These are phyloP conservation scores for Teunomyces pallodes DNA, from an alignment of 805 yeast genomes.

Conservation along the genomic window DNA sequence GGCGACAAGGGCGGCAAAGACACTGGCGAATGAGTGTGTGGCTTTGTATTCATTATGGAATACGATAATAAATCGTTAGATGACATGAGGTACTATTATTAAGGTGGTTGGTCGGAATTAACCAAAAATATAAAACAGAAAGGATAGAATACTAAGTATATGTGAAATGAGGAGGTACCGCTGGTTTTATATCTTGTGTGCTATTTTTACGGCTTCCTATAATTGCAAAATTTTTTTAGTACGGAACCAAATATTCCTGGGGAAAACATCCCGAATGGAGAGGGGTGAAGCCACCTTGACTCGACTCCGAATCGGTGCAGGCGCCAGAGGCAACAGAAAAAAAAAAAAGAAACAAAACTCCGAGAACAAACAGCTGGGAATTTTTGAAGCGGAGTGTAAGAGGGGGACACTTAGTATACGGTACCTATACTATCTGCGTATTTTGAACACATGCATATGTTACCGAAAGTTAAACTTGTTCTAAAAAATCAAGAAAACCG, in stretches of 20 bases:
- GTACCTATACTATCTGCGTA: too few species aligned
- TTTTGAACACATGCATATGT: too few species aligned
- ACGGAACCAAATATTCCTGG: slow-evolving; percentile 4
- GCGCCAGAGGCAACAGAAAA: neutral
- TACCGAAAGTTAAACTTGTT: too few species aligned
- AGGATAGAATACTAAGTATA: neutral
- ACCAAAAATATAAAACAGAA: neutral
- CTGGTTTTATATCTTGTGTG: slow-evolving; percentile 2
- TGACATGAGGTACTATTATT: slow-evolving; percentile 15
- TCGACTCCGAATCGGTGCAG: slow-evolving; percentile 4
- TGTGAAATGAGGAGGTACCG: neutral
- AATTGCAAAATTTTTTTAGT: slow-evolving; percentile 4
- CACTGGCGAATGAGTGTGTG: slow-evolving; percentile 2
- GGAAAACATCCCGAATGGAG: slow-evolving; percentile 1
- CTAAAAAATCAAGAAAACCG: neutral
- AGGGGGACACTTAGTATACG: neutral
- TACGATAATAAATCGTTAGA: slow-evolving; percentile 37
- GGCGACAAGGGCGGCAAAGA: slow-evolving; percentile 10
- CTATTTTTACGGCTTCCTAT: neutral
- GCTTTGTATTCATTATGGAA: slow-evolving; percentile 32
- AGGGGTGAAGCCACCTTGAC: slow-evolving; percentile 1
- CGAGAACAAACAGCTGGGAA: neutral
- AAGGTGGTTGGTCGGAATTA: neutral
- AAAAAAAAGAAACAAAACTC: neutral
- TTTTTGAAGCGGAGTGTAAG: neutral